These are phyloP conservation scores for Metschnikowia chrysomelidarum DNA, from an alignment of 805 yeast species.

Conservation along the genomic window DNA sequence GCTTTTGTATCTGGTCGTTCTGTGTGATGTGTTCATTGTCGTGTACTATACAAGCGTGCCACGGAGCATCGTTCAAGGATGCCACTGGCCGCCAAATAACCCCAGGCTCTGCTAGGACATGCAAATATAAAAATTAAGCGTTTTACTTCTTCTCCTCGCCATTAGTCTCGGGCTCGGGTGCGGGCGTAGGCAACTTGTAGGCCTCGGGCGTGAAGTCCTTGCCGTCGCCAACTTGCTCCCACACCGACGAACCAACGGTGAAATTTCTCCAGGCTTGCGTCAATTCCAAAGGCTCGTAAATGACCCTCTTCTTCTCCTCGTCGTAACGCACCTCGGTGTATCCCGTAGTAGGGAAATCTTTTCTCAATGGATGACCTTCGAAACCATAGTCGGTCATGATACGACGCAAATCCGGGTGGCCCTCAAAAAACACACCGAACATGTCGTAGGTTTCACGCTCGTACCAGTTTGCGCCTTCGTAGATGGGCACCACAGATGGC, in stretches of 20 bases:
- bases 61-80: slow-evolving; percentile 5
- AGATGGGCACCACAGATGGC: slow-evolving; percentile 71
- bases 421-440: slow-evolving; percentile 84
- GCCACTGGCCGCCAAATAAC: too few species aligned
- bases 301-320: slow-evolving; percentile 85
- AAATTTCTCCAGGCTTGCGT: slow-evolving; percentile 93
- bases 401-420: slow-evolving; percentile 86
- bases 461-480: slow-evolving; percentile 84
- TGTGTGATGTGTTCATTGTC: slow-evolving; percentile 3
- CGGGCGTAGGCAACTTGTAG: slow-evolving; percentile 80
- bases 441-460: slow-evolving; percentile 88
- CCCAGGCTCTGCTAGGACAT: neutral
- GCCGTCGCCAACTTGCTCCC: slow-evolving; percentile 93
- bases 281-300: slow-evolving; percentile 85
- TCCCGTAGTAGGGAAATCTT: slow-evolving; percentile 91
- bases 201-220: slow-evolving; percentile 76
- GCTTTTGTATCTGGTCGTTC: too few species aligned
- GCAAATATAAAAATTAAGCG: slow-evolving; percentile 11
- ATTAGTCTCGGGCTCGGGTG: slow-evolving; percentile 58
- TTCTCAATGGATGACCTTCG: slow-evolving; percentile 88
- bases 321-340: slow-evolving; percentile 89
- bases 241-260: slow-evolving; percentile 81
- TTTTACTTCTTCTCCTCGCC: slow-evolving; percentile 32
- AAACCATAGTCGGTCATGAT: slow-evolving; percentile 91
- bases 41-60: slow-evolving; percentile 7